These are phyloP conservation scores for Mortierella alpina DNA, from an alignment of 192 early-diverging fungal species.

Conservation along the genomic window DNA sequence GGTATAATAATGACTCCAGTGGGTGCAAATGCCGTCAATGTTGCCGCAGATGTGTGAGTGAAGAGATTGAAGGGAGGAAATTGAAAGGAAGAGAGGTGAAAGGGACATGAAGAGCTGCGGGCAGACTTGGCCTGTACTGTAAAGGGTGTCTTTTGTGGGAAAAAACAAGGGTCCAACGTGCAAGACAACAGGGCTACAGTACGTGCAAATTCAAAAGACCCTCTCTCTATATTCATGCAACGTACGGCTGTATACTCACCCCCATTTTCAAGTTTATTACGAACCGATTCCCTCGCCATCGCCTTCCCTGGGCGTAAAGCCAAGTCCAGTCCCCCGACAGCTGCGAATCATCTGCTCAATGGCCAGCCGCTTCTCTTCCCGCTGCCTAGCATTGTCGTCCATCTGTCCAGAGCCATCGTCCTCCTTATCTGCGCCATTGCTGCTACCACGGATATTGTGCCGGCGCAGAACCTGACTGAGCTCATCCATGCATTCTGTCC, in stretches of 20 bases:
- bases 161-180: no score
- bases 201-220: no score
- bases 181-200: no score
- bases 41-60: background rate
- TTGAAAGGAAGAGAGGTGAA: background rate
- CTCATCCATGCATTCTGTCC: slow-evolving; percentile 8
- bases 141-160: no score
- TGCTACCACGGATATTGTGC: slow-evolving; percentile 8
- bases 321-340: slow-evolving; percentile 31
- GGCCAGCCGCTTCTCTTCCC: slow-evolving; percentile 30
- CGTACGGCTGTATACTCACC: background rate
- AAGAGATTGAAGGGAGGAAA: background rate
- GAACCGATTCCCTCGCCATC: background rate
- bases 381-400: background rate
- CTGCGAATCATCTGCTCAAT: slow-evolving; percentile 47
- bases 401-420: background rate
- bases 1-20: background rate
- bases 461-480: slow-evolving; percentile 23
- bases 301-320: slow-evolving; percentile 15
- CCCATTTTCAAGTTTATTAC: no score
- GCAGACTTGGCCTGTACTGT: no score
- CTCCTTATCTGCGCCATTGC: background rate
- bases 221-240: background rate
- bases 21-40: background rate
- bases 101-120: no score